Evolutionary conservation across 441 rosid genomes (phyloP).

Genomic region (Pelargonium myrrhifolium): DNA sequence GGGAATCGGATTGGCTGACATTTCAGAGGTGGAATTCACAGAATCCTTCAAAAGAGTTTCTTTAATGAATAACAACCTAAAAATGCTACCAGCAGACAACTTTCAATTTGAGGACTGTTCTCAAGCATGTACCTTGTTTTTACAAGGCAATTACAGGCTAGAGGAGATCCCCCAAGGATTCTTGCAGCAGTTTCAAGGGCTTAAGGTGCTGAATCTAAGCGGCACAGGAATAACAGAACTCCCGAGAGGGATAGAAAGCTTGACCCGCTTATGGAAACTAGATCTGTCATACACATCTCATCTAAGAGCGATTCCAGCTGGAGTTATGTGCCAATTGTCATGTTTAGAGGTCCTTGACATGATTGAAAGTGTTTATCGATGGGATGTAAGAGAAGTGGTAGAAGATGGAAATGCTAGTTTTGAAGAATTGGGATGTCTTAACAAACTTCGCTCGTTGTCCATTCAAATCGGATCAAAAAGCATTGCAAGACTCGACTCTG

Average conservation of each 20-base stretch:
- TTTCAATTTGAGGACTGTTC: background rate
- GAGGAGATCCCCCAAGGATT: background rate
- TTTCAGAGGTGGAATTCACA: background rate
- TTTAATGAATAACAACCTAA: background rate
- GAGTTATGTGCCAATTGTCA: too few species aligned
- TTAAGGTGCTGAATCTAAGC: background rate
- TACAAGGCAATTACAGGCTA: background rate
- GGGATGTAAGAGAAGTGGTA: conserved; percentile 25
- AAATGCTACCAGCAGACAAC: background rate
- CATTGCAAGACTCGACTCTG: too few species aligned
- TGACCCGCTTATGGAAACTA: too few species aligned
- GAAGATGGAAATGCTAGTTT: conserved; percentile 25
- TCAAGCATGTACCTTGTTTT: background rate
- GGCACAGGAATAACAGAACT: too few species aligned
- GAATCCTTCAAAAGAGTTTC: background rate
- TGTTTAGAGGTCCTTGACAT: too few species aligned
- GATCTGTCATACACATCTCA: too few species aligned
- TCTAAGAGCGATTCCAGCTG: too few species aligned
- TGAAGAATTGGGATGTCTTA: conserved; percentile 25
- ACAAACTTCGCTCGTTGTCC: too few species aligned
- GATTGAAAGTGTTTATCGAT: conserved; percentile 26
- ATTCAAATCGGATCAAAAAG: too few species aligned
- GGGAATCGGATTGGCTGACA: background rate
- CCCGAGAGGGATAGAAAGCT: too few species aligned
- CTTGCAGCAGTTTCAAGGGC: background rate